These are phyloP conservation scores for Trichoderma atroviride DNA, from an alignment of 2,329 filamentous ascomycete genomes.

Conservation along the genomic window DNA sequence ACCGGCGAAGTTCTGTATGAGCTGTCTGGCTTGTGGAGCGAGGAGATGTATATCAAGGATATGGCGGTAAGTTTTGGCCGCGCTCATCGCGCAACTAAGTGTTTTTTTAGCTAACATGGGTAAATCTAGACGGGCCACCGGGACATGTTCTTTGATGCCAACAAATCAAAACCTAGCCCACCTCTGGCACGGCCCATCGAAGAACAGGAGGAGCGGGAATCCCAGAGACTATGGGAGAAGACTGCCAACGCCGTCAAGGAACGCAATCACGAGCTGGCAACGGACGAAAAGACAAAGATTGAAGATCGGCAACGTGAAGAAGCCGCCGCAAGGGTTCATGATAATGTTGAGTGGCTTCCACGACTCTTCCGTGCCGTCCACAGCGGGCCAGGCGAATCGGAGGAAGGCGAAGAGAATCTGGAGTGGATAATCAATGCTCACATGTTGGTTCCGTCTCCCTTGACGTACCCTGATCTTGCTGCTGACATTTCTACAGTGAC, in stretches of 20 bases:
- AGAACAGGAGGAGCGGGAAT: slow-evolving; percentile 89
- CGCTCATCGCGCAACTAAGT: neutral
- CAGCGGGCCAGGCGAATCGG: slow-evolving; percentile 68
- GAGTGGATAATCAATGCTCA: slow-evolving; percentile 93
- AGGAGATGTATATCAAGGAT: slow-evolving; percentile 91
- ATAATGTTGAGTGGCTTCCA: slow-evolving; percentile 85
- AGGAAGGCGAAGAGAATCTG: slow-evolving; percentile 83
- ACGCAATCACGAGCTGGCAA: slow-evolving; percentile 84
- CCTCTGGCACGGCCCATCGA: slow-evolving; percentile 75
- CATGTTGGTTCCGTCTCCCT: slow-evolving; percentile 61
- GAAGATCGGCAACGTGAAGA: slow-evolving; percentile 92
- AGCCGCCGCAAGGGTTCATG: slow-evolving; percentile 75
- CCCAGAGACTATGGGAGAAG: slow-evolving; percentile 81
- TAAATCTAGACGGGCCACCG: slow-evolving; percentile 76
- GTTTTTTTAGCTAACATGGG: neutral
- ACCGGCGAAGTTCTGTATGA: slow-evolving; percentile 89
- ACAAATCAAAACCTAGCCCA: slow-evolving; percentile 72
- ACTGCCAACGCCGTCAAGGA: slow-evolving; percentile 82
- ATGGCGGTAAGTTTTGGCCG: slow-evolving; percentile 61
- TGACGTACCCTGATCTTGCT: neutral
- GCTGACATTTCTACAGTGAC: slow-evolving; percentile 36
- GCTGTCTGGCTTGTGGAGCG: slow-evolving; percentile 88
- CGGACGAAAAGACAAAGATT: slow-evolving; percentile 93
- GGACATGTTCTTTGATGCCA: slow-evolving; percentile 86
- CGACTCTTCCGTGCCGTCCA: slow-evolving; percentile 78